These are phyloP conservation scores for Madurella fahalii DNA, from an alignment of 2,329 filamentous ascomycete species.

Conservation along the genomic window DNA sequence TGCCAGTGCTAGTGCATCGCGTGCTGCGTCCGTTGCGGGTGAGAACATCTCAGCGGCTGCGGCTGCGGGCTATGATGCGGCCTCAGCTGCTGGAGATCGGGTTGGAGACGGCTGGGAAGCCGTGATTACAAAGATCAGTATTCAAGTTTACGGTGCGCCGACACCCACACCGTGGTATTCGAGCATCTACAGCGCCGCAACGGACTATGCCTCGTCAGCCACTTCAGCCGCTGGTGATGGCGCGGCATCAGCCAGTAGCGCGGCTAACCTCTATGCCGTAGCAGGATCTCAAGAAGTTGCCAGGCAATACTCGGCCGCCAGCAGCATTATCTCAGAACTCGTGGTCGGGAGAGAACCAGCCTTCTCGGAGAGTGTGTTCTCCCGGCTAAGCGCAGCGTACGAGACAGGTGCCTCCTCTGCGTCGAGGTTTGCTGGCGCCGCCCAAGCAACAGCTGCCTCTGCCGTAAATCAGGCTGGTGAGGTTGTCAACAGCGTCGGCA, in stretches of 20 bases:
- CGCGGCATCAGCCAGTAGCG: conserved; percentile 36
- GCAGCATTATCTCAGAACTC: conserved; percentile 70
- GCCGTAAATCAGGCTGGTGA: conserved; percentile 33
- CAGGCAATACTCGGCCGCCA: conserved; percentile 65
- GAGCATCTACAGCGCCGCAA: conserved; percentile 43
- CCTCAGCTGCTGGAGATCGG: conserved; percentile 18
- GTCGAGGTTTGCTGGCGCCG: conserved; percentile 39
- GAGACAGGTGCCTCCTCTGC: conserved; percentile 59
- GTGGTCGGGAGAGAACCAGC: conserved; percentile 72
- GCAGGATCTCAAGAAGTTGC: conserved; percentile 58
- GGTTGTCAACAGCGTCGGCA: conserved; percentile 31
- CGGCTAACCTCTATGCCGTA: conserved; percentile 50
- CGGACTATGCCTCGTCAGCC: conserved; percentile 55
- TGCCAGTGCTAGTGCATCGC: conserved; percentile 48
- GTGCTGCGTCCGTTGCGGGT: conserved; percentile 23
- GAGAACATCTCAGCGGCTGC: conserved; percentile 31
- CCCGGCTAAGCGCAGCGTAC: conserved; percentile 67
- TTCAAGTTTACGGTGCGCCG: conserved; percentile 66
- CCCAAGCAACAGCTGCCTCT: conserved; percentile 26
- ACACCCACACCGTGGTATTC: conserved; percentile 56
- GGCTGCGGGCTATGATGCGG: conserved; percentile 20
- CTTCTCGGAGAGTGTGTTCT: conserved; percentile 77
- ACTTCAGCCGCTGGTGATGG: conserved; percentile 41
- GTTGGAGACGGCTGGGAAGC: conserved; percentile 57
- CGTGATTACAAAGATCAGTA: conserved; percentile 61